Percentiles rank a stretch among this genome's conserved stretches.
Evolutionary conservation across 2,329 filamentous ascomycete species (phyloP).

Genomic region (Sporothrix humicola): DNA sequence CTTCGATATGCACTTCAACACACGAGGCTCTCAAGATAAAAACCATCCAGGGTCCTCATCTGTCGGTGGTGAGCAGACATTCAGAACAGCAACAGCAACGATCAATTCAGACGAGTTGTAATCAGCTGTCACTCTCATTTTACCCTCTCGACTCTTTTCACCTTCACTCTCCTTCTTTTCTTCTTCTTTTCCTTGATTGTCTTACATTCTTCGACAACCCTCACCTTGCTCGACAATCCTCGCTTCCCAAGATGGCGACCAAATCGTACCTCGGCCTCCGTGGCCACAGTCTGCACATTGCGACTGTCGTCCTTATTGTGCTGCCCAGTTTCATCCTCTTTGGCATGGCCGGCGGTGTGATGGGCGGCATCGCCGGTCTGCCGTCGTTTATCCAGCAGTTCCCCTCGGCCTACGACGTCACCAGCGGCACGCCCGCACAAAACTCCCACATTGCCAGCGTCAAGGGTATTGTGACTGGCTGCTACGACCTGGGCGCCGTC

Average conservation of each 20-base stretch:
- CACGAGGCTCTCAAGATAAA: background rate
- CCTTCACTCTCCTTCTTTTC: background rate
- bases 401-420: constrained; percentile 3
- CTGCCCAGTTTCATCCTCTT: constrained; percentile 20
- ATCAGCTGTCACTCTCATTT: background rate
- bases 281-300: constrained; percentile 10
- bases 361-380: constrained; percentile 16
- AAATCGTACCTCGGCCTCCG: constrained; percentile 4
- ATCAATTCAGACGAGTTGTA: background rate
- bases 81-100: background rate
- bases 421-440: background rate
- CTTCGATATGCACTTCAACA: background rate
- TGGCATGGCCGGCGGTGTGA: constrained; percentile 13
- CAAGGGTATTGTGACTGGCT: constrained; percentile 21
- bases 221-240: background rate
- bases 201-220: background rate
- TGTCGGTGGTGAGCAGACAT: background rate
- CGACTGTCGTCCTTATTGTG: constrained; percentile 4
- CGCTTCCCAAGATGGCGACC: background rate
- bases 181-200: background rate
- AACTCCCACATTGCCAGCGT: constrained; percentile 5
- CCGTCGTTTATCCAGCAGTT: constrained; percentile 23
- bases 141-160: background rate
- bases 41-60: background rate
- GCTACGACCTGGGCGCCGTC: constrained; percentile 23